Evolutionary conservation across 1,139 yeast species (phyloP), one percentile per base, ranked within the genome.

Genomic region (Pichia sp.): DNA sequence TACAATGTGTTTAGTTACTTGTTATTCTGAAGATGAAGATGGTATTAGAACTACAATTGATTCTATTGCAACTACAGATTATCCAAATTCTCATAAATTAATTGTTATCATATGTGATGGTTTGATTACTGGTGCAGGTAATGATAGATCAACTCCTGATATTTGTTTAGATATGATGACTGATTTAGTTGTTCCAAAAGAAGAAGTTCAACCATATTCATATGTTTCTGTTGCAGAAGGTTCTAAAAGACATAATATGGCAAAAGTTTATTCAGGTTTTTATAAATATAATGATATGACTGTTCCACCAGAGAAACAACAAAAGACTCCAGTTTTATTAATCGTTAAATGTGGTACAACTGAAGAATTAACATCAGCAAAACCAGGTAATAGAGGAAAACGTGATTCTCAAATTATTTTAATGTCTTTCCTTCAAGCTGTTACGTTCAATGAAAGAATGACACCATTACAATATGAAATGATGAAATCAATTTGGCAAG

Each of bases 321-420:
- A 89, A 65, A 76, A 94, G 55, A 89, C 87, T 30, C 97, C 98
- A 1, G 73, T 92, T 58, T 61, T 92, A 27, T 70, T 83, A 26
- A 71, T 92, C 57, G 96, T 87, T 38, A 92, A 92, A 64, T 87
- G 96, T 66, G 98, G 98, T 52, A 85, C 96, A 0, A 89, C 92
- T 6, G 83, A 77, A 32, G 98, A 92, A 63, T 81, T 79, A 22
- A 66, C 68, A 23, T 68, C 82, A 6, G 73, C 94, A n/a, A 92
- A 92, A 60, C 97, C 97, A 11, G 98, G 98, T 58, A 92, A 92
- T 65, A 81, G 98, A 71, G 98, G 98, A 67, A 92, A 92, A 65
- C 86, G 98, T 68, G 98, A 92, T 65, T 87, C 97, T 25, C 98
- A 92, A 65, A 82, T 92, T 51, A 83, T 92, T 51, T 70, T 92